phyloP scores from a whole-genome alignment of 1,284 basidiomycete genomes.

The Cystobasidium slooffiae region DNA sequence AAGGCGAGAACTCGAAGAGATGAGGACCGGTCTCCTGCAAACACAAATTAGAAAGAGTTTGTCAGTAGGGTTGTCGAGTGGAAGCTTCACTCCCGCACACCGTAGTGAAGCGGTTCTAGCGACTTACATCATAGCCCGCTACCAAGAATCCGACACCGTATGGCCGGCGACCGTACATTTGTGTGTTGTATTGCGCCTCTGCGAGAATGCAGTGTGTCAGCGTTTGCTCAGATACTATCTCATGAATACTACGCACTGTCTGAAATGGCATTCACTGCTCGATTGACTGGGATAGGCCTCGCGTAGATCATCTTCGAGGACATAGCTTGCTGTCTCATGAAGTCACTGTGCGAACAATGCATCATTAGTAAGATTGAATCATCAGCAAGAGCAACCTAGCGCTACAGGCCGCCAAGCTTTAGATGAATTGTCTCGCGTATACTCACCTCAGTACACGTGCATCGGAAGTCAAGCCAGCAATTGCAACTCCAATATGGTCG shows the following conservation, averaged over 20 bases:
- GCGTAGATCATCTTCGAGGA: constrained; percentile 92
- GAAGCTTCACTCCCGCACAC: background rate
- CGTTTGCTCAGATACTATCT: constrained; percentile 7
- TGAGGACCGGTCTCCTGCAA: constrained; percentile 82
- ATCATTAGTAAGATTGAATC: background rate
- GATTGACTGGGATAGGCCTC: constrained; percentile 89
- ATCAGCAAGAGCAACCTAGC: background rate
- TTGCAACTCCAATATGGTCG: constrained; percentile 97
- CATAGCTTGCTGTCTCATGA: constrained; percentile 99
- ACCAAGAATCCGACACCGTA: constrained; percentile 99
- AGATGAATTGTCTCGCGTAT: background rate
- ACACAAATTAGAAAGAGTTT: background rate
- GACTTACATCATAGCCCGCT: constrained; percentile 78
- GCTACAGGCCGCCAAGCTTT: background rate
- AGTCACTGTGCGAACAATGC: constrained; percentile 69
- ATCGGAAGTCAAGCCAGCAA: constrained; percentile 96
- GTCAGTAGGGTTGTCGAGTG: background rate
- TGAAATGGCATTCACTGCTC: constrained; percentile 89
- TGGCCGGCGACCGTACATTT: constrained; percentile 95
- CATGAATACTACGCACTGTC: constrained; percentile 68
- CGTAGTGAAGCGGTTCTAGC: background rate
- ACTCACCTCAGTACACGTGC: constrained; percentile 89
- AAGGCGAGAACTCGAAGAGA: constrained; percentile 96
- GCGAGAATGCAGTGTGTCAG: constrained; percentile 44
- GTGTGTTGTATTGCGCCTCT: constrained; percentile 99